Base-by-base conservation (phyloP, 1,139 yeast species). In the Pichia sp. region DNA sequence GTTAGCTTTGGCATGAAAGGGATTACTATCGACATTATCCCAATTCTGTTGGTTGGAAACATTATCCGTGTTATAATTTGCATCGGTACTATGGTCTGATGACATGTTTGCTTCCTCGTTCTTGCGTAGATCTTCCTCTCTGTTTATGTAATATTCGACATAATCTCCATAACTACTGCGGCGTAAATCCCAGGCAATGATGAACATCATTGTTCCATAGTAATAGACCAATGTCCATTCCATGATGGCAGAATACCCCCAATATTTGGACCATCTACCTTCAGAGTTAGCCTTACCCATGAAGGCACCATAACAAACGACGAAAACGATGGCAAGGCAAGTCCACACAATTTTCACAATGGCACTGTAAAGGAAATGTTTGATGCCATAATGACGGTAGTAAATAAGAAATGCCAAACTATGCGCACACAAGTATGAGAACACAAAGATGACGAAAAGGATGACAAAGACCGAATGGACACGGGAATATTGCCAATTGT, bases 191-290 rank as follows among this genome's bases (percentile, higher is more conserved):
- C 74, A 67, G 3, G 81, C 63, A 61, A 91, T 70, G 44, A 80
- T 62, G 9, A 81, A 56, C 49, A 80, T 71, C 44, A 83, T 66
- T 26, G 80, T 54, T 9, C 94, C 93, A 54, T 84, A 87, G 77
- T 85, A 80, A 60, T 79, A 88, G 7, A 88, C 78, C 31, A 87
- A 60, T 8, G 75, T 53, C 96, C 97, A 88, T 58, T 88, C 97
- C 56, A 82, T 77, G 1, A 83, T 62, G 3, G 74, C 84, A 18
- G 77, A 68, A 36, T 69, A 61, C 13, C 66, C 58, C 56, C 56
- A 54, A 25, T 41, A 35, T 18, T 30, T 35, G 4, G 57, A 50
- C 14, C 27, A 27, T 13, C 41, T 41, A 19, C 56, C 53, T 12
- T 38, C 59, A 26, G 66, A 60, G 10, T 62, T 41, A 27, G 63